Evolutionary conservation across 768 basidiomycete species (phyloP).

Genomic region (Mycena vulgaris): DNA sequence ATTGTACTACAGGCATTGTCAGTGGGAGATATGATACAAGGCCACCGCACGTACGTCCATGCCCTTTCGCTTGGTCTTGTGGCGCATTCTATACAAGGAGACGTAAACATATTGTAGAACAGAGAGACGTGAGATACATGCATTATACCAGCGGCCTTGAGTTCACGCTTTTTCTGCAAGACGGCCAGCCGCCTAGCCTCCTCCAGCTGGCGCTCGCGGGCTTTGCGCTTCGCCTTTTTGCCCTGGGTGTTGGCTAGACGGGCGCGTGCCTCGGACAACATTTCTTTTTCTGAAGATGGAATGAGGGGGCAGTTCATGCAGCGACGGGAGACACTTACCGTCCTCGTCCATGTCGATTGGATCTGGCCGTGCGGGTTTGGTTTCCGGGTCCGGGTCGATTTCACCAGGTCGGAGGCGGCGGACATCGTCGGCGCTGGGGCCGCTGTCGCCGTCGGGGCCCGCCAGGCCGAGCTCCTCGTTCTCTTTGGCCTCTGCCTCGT

Average conservation of each 20-base stretch:
- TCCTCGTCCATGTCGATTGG: conserved; percentile 99
- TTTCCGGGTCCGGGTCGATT: conserved; percentile 99
- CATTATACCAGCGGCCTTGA: conserved; percentile 99
- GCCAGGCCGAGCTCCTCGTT: conserved; percentile 94
- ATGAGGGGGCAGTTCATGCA: background rate
- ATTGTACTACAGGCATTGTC: conserved; percentile 78
- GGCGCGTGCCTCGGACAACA: conserved; percentile 98
- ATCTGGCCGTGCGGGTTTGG: conserved; percentile 97
- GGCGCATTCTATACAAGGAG: conserved; percentile 76
- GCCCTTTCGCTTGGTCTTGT: conserved; percentile 95
- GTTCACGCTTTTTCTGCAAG: conserved; percentile 96
- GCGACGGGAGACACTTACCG: conserved; percentile 44
- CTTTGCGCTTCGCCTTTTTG: conserved; percentile 99
- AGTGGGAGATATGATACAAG: background rate
- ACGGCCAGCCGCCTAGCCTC: conserved; percentile 96
- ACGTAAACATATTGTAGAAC: conserved; percentile 15
- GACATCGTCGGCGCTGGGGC: conserved; percentile 94
- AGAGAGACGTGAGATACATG: conserved; percentile 53
- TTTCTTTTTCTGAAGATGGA: conserved; percentile 81
- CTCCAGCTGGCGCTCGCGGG: conserved; percentile 96
- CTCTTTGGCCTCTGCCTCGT: conserved; percentile 98
- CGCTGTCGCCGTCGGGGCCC: conserved; percentile 85
- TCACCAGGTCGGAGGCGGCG: conserved; percentile 93
- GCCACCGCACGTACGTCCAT: conserved; percentile 84
- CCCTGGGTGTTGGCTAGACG: conserved; percentile 99